These are phyloP conservation scores for Afroboletus lepidellus DNA, from an alignment of 1,284 basidiomycete genomes.

Conservation along the genomic window DNA sequence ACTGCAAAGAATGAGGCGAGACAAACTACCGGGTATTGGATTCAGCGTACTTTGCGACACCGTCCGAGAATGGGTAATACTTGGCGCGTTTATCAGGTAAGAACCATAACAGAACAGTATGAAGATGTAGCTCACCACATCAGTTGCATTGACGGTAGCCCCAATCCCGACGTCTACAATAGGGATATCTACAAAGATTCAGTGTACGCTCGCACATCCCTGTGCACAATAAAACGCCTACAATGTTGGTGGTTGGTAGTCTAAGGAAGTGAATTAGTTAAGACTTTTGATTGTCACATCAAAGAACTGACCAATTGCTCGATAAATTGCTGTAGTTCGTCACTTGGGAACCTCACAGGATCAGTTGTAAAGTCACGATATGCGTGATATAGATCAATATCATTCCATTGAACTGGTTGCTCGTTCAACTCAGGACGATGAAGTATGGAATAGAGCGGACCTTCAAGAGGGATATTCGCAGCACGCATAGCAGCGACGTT, in stretches of 20 bases:
- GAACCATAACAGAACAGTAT: background rate
- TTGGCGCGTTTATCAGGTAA: conserved; percentile 20
- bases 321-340: conserved; percentile 63
- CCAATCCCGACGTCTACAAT: conserved; percentile 42
- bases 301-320: conserved; percentile 48
- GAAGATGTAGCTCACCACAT: conserved; percentile 35
- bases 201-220: background rate
- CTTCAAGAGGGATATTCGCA: conserved; percentile 66
- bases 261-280: conserved; percentile 18
- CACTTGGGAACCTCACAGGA: conserved; percentile 58
- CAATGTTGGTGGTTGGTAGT: conserved; percentile 44
- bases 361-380: conserved; percentile 69
- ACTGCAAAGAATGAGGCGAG: conserved; percentile 32
- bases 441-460: conserved; percentile 29
- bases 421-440: background rate
- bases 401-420: conserved; percentile 67
- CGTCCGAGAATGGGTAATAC: conserved; percentile 48
- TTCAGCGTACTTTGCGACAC: conserved; percentile 38
- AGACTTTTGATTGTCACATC: background rate
- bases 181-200: conserved; percentile 39
- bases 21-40: background rate
- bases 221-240: conserved; percentile 10
- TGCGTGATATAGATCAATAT: conserved; percentile 71
- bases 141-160: conserved; percentile 39
- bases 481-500: conserved; percentile 60